Base-by-base conservation (phyloP, 2,329 filamentous ascomycete genomes). In the Trematosphaeria pertusa region DNA sequence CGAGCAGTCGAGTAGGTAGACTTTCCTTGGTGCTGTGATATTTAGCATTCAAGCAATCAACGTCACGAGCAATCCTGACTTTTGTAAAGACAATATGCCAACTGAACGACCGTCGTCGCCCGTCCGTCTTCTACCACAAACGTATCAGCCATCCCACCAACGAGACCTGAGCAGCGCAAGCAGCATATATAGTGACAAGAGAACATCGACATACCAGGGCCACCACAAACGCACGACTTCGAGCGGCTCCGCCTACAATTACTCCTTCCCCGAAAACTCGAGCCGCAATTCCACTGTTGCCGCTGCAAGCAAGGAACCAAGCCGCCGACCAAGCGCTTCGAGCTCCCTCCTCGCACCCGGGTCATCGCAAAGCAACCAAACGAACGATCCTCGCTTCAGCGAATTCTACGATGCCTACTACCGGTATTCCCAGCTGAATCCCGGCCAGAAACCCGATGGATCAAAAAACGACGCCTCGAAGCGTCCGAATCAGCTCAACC, bases 381-480 rank as follows among this genome's bases (percentile, higher is more conserved):
- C 39, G 5, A 53, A 55, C n/a, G 61, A 65, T 30, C 42, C 59
- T 2, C 62, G 66, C 14, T 56, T 72, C 36, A 71, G 68, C 54
- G 70, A 73, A n/a, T 70, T 73, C 52, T 72, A 70, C 59, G 70
- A 72, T 17, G 64, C 68, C 0, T 73, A 73, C 53, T 73, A 70
- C 51, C 64, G 69, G 15, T 54, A 65, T 15, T 70, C 67, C 18
- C 56, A 61, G 21, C 37, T 59, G 5, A 49, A 42, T 10, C 18
- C 43, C 14, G 38, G 49, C 14, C 40, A 46, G 18, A 47, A 36
- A 17, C n/a, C n/a, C n/a, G n/a, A n/a, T n/a, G n/a, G n/a, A n/a
- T n/a, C n/a, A n/a, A n/a, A n/a, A n/a, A 26, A 20, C 4, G 56
- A 58, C 12, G 55, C 50, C 7, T 37, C 46, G 7, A 57, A 57